Evolutionary conservation across 306 rosid genomes (phyloP), one percentile per base, ranked within the genome.

Genomic region (Gynostemma pentaphyllum): DNA sequence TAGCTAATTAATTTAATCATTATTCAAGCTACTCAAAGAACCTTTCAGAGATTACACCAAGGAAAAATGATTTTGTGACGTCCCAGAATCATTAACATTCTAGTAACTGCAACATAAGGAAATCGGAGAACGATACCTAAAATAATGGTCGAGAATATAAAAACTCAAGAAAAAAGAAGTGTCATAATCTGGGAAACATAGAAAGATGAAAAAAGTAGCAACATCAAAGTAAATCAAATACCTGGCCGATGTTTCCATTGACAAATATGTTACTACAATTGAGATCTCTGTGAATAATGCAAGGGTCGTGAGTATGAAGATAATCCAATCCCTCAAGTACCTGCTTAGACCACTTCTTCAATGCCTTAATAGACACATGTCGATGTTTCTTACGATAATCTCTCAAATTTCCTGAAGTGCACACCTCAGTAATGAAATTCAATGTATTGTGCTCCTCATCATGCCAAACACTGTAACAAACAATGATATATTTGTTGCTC

Each of bases 281-380:
- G 74, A 91, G 97, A 71, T 91, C 97, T 53, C 97, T 77, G 69
- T 91, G 97, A 70, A 91, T 87, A 50, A 91, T 82, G 79, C 96
- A 87, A 0, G 97, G 97, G 2, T 91, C 95, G 59, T 87, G 96
- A 6, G 83, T 85, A 52, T 91, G 97, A 50, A 91, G 95, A 77
- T 81, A 87, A 37, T 91, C 86, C 89, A 91, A 77, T 15, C 96
- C 97, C 72, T 83, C 85, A 27, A 91, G 92, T 39, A 91, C 81
- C 70, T 91, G 97, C 66, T 85, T 91, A 0, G 96, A 82, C 97
- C 97, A 91, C 78, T 91, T 91, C 84, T 91, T 91, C 80, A 91
- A 54, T 7, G 95, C 97, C 76, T 76, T 91, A 48, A 79, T 78
- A 26, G 91, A 85, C 67, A 91, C 95, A 55, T 77, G 89, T 11